phyloP scores from a whole-genome alignment of 140 eudicot species.

The Anethum foeniculum region DNA sequence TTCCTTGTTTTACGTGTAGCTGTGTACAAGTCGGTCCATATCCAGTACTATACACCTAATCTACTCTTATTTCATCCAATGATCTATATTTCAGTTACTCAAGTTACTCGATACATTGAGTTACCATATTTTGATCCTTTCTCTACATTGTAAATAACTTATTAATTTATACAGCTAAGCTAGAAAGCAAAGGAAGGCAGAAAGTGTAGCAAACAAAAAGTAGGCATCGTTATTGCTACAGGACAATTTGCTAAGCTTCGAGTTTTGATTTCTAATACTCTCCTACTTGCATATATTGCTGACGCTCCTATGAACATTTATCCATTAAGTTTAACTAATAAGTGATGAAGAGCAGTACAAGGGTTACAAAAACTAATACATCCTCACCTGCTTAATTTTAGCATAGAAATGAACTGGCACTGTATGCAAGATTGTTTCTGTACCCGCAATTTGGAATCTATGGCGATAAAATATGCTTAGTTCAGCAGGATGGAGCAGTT shows the following conservation, averaged over 20 bases:
- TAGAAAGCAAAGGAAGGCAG: neutral
- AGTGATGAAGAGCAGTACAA: neutral
- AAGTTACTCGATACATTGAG: too few species aligned
- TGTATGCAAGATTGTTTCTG: conserved; percentile 28
- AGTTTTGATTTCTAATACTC: neutral
- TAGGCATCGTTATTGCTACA: neutral
- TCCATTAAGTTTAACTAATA: neutral
- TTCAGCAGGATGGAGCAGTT: conserved; percentile 61
- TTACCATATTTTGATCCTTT: too few species aligned
- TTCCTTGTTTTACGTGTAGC: too few species aligned
- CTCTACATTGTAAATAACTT: neutral
- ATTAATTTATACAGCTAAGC: neutral
- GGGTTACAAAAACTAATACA: conserved; percentile 6
- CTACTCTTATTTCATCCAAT: too few species aligned
- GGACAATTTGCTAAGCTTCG: neutral
- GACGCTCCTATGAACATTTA: neutral
- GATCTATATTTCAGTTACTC: too few species aligned
- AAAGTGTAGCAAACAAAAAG: neutral
- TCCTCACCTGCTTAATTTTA: conserved; percentile 60
- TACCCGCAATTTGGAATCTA: conserved; percentile 32
- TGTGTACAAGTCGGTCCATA: too few species aligned
- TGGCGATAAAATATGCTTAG: conserved; percentile 51
- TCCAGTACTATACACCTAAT: too few species aligned
- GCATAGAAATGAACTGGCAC: conserved; percentile 53
- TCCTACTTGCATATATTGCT: neutral